phyloP scores from a whole-genome alignment of 2,329 filamentous ascomycete genomes.

The Penicillium aurantiogriseum region DNA sequence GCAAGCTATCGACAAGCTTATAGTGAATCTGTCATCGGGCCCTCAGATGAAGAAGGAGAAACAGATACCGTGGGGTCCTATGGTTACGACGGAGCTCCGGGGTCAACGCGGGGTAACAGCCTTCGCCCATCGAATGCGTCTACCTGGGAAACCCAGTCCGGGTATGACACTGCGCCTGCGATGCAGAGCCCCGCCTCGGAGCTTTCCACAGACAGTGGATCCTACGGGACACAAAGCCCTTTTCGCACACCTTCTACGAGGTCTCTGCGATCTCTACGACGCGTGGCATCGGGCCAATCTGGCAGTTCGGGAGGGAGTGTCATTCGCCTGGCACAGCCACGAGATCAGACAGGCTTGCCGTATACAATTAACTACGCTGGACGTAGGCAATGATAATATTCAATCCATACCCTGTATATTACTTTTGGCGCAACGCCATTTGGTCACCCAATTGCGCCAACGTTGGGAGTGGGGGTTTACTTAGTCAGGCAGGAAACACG shows the following conservation, averaged over 20 bases:
- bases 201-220: slow-evolving; percentile 16
- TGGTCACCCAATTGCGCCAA: slow-evolving; percentile 15
- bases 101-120: slow-evolving; percentile 27
- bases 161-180: slow-evolving; percentile 28
- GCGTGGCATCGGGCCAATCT: slow-evolving; percentile 34
- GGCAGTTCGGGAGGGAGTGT: slow-evolving; percentile 39
- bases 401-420: slow-evolving; percentile 14
- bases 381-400: slow-evolving; percentile 10
- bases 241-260: slow-evolving; percentile 36
- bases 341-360: slow-evolving; percentile 32
- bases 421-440: slow-evolving; percentile 11
- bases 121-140: slow-evolving; percentile 29
- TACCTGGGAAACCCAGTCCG: slow-evolving; percentile 32
- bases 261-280: slow-evolving; percentile 38
- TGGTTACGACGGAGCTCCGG: slow-evolving; percentile 22
- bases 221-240: slow-evolving; percentile 9
- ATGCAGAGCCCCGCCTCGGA: slow-evolving; percentile 22
- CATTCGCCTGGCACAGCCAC: slow-evolving; percentile 37
- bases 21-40: slow-evolving; percentile 38
- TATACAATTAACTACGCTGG: slow-evolving; percentile 33
- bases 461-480: slow-evolving; percentile 10
- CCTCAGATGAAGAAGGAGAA: slow-evolving; percentile 42
- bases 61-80: slow-evolving; percentile 35
- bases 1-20: slow-evolving; percentile 24
- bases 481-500: slow-evolving; percentile 24